phyloP scores from a whole-genome alignment of 257 asterid species.

The Catharanthus roseus region DNA sequence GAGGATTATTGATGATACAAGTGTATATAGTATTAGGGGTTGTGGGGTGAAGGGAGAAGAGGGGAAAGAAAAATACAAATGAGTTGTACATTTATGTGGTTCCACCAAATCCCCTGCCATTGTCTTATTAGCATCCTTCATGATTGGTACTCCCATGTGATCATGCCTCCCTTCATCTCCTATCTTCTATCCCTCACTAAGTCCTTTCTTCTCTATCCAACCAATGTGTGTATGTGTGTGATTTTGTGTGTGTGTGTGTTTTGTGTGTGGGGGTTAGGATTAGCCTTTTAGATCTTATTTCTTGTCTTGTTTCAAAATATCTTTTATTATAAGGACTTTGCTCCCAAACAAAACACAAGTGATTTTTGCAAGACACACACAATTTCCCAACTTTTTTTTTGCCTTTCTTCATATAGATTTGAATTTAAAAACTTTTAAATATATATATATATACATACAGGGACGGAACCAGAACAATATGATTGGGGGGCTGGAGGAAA shows the following conservation, averaged over 20 bases:
- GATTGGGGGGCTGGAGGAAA: too few relatives aligned
- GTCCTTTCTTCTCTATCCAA: conserved; percentile 2
- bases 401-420: too few relatives aligned
- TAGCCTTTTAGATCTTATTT: conserved; percentile 6
- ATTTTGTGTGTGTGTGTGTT: neutral
- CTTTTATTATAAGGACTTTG: neutral
- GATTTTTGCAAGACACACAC: neutral
- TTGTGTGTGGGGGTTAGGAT: too few relatives aligned
- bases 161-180: conserved; percentile 34
- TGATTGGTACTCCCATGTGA: conserved; percentile 45
- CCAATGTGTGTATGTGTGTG: neutral
- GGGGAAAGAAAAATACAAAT: conserved; percentile 26
- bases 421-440: too few relatives aligned
- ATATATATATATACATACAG: too few relatives aligned
- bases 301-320: conserved; percentile 18
- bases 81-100: conserved; percentile 37
- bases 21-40: neutral
- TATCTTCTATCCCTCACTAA: neutral
- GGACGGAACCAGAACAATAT: too few relatives aligned
- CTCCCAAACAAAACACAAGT: neutral
- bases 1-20: neutral
- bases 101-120: conserved; percentile 49
- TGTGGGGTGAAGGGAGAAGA: neutral
- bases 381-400: too few relatives aligned
- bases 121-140: conserved; percentile 41